These are phyloP conservation scores for Dendrobium chrysotoxum DNA, from an alignment of 106 monocot genomes.

Conservation along the genomic window DNA sequence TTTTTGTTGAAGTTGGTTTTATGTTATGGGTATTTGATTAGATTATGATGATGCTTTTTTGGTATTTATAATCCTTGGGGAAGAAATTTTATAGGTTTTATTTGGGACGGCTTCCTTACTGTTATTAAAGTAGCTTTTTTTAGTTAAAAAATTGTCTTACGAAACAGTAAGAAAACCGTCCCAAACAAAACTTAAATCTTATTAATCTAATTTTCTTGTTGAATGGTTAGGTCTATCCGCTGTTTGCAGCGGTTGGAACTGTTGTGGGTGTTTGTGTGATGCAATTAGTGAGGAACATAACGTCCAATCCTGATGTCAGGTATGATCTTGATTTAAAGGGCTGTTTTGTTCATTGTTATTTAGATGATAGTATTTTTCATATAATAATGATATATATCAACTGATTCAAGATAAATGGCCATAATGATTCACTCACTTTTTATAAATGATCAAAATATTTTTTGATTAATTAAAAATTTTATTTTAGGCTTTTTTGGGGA, in stretches of 20 bases:
- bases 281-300: conserved; percentile 62
- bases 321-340: conserved; percentile 5
- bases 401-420: too few relatives aligned
- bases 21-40: background rate
- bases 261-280: conserved; percentile 69
- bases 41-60: background rate
- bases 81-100: background rate
- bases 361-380: too few relatives aligned
- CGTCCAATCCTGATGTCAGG: conserved; percentile 83
- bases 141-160: too few relatives aligned
- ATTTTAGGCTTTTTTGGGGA: too few relatives aligned
- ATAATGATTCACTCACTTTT: too few relatives aligned
- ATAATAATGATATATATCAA: too few relatives aligned
- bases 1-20: background rate
- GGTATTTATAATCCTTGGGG: background rate
- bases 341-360: too few relatives aligned
- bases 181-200: background rate
- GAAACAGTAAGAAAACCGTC: too few relatives aligned
- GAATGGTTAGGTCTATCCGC: conserved; percentile 59
- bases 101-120: too few relatives aligned
- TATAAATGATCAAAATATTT: too few relatives aligned
- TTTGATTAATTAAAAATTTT: too few relatives aligned
- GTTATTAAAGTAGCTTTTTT: too few relatives aligned
- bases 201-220: background rate
- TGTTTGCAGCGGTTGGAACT: conserved; percentile 56